These are phyloP conservation scores for Psilocybe sp. DNA, from an alignment of 768 basidiomycete genomes.

Conservation along the genomic window DNA sequence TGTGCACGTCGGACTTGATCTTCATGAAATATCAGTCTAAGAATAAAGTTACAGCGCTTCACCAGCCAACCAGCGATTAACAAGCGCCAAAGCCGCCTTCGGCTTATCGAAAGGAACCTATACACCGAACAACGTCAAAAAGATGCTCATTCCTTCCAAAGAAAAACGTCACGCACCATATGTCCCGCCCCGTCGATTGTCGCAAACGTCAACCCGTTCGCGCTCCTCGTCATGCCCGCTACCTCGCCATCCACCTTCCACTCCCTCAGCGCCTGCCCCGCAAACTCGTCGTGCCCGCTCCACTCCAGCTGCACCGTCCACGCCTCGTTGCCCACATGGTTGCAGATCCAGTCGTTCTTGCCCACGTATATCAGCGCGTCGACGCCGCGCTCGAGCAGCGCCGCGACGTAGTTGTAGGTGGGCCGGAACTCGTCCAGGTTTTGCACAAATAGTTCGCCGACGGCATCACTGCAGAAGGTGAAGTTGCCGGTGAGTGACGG, in stretches of 20 bases:
- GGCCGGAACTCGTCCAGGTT: conserved; percentile 42
- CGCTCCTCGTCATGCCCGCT: conserved; percentile 32
- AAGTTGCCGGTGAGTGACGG: conserved; percentile 33
- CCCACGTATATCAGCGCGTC: conserved; percentile 70
- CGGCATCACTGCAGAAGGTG: conserved; percentile 30
- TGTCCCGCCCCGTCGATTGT: conserved; percentile 69
- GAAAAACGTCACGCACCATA: conserved; percentile 41
- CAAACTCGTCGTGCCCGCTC: conserved; percentile 53
- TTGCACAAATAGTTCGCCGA: conserved; percentile 45
- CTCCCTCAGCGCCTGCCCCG: conserved; percentile 37
- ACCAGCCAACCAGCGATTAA: conserved; percentile 11
- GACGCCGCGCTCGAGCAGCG: conserved; percentile 72
- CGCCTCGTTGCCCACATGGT: conserved; percentile 68
- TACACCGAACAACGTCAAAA: background rate
- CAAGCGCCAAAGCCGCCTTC: conserved; percentile 11
- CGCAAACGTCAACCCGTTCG: conserved; percentile 57
- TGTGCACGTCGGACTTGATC: no score
- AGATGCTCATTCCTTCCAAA: background rate
- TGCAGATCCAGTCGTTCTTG: conserved; percentile 72
- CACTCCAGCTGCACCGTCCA: conserved; percentile 72
- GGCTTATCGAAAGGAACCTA: conserved; percentile 17
- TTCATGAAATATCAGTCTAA: no score
- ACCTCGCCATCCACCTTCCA: conserved; percentile 54
- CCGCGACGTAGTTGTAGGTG: conserved; percentile 56
- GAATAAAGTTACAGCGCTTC: no score